These are phyloP conservation scores for Trichophyton benhamiae DNA, from an alignment of 2,329 filamentous ascomycete genomes.

Conservation along the genomic window DNA sequence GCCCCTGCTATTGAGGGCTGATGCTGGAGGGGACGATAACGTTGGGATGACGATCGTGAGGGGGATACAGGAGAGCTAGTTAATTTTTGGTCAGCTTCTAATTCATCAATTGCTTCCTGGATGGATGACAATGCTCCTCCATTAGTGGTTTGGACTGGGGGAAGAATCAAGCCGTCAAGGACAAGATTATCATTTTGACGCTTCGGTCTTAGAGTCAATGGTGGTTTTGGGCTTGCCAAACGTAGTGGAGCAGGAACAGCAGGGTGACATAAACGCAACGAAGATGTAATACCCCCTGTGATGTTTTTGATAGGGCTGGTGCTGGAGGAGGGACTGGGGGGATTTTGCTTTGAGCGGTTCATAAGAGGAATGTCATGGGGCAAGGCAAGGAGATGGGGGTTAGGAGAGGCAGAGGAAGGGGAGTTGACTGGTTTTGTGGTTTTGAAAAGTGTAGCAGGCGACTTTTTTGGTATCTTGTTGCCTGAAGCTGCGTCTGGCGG, in stretches of 20 bases:
- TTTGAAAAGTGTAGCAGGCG: neutral
- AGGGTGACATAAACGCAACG: neutral
- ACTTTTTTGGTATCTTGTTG: neutral
- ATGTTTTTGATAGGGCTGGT: neutral
- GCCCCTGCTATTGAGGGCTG: slow-evolving; percentile 21
- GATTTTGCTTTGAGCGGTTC: neutral
- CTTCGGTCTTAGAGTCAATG: neutral
- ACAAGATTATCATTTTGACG: slow-evolving; percentile 5
- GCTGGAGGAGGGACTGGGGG: neutral
- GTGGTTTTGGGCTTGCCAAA: slow-evolving; percentile 13
- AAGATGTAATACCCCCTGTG: neutral
- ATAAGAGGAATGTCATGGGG: neutral
- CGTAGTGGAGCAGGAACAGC: slow-evolving; percentile 12
- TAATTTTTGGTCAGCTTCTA: slow-evolving; percentile 15
- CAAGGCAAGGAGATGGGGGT: slow-evolving; percentile 2
- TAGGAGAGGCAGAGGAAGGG: neutral
- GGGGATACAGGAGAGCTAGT: slow-evolving; percentile 18
- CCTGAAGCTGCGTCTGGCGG: neutral
- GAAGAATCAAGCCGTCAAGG: neutral
- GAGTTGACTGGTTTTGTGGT: neutral
- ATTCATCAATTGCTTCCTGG: slow-evolving; percentile 17
- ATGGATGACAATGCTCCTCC: slow-evolving; percentile 5
- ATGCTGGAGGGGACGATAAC: slow-evolving; percentile 23
- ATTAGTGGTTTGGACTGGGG: slow-evolving; percentile 1
- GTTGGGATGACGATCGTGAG: slow-evolving; percentile 20